A percentile compares a stretch with the other conserved stretches of the same genome.
Conservation (phyloP, 2,329 filamentous ascomycete species). For the Fusarium irregulare region DNA sequence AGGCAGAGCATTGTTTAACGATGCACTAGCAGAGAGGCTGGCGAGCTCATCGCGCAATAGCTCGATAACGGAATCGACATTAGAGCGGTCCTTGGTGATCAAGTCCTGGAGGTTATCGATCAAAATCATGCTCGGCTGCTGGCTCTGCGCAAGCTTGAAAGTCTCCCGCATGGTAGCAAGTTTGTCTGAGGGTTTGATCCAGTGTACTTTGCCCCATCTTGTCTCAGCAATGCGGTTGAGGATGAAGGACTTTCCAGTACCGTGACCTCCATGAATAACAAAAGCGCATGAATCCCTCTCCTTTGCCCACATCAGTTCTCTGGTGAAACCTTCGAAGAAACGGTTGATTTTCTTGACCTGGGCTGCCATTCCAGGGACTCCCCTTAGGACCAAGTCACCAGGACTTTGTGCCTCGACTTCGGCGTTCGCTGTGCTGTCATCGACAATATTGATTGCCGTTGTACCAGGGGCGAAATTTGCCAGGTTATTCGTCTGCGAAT, state of each 20-base stretch:
- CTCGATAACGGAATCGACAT: conserved; percentile 62
- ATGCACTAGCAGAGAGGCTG: conserved; percentile 57
- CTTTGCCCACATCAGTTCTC: conserved; percentile 50
- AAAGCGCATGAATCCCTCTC: conserved; percentile 65
- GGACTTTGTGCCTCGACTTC: conserved; percentile 30
- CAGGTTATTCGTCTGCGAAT: conserved; percentile 58
- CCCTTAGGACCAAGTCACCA: conserved; percentile 59
- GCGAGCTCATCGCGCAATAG: conserved; percentile 67
- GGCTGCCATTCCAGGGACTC: conserved; percentile 74
- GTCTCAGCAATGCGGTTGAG: conserved; percentile 74
- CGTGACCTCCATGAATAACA: conserved; percentile 82
- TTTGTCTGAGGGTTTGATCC: conserved; percentile 67
- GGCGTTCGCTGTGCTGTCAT: conserved; percentile 41
- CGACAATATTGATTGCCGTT: conserved; percentile 54
- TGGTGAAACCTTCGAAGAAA: conserved; percentile 67
- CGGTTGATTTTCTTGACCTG: conserved; percentile 75
- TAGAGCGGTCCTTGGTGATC: conserved; percentile 68
- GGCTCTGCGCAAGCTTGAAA: conserved; percentile 75
- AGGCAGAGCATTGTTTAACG: conserved; percentile 54
- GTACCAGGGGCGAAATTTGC: conserved; percentile 57
- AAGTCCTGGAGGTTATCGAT: conserved; percentile 82
- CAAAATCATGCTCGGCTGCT: conserved; percentile 80
- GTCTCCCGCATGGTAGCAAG: conserved; percentile 70
- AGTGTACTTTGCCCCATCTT: conserved; percentile 77
- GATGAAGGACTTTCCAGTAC: conserved; percentile 85